Evolutionary conservation across 139 green algal genomes (phyloP).

Genomic region (Volvox africanus): DNA sequence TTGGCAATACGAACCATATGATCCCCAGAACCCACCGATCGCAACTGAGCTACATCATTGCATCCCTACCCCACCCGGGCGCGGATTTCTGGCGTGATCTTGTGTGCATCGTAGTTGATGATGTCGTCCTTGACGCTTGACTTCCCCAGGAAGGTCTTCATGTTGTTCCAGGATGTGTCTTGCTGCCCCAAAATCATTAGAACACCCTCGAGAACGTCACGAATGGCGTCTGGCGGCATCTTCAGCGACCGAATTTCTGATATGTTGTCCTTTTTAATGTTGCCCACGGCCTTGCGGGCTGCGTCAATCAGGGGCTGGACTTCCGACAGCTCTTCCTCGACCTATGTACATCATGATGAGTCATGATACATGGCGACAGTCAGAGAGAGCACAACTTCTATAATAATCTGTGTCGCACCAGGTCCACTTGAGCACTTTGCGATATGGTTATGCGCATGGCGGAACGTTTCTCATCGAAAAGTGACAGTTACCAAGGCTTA

Average conservation of each 20-base stretch:
- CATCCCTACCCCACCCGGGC: neutral
- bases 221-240: conserved; percentile 73
- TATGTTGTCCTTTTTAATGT: conserved; percentile 89
- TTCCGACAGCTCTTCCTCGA: conserved; percentile 81
- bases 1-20: too few species aligned
- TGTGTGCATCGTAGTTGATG: conserved; percentile 87
- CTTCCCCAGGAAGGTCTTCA: conserved; percentile 88
- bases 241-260: conserved; percentile 89
- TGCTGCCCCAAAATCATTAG: conserved; percentile 80
- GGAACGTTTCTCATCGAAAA: too few species aligned
- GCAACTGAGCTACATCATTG: too few species aligned
- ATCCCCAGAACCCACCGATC: too few species aligned
- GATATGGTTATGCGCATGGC: too few species aligned
- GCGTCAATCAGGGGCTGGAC: conserved; percentile 87
- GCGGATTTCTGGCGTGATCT: conserved; percentile 57
- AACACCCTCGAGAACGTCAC: conserved; percentile 89
- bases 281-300: conserved; percentile 78
- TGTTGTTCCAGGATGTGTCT: conserved; percentile 88
- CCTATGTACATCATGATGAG: too few species aligned
- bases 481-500: neutral
- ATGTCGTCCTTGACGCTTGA: conserved; percentile 80
- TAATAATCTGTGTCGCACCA: too few species aligned
- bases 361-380: too few species aligned
- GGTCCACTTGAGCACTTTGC: too few species aligned
- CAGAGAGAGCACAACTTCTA: too few species aligned